Evolutionary conservation across 345 rosid species (phyloP), one percentile per base, ranked within the genome.

Genomic region (Eucalyptus polyanthemos): DNA sequence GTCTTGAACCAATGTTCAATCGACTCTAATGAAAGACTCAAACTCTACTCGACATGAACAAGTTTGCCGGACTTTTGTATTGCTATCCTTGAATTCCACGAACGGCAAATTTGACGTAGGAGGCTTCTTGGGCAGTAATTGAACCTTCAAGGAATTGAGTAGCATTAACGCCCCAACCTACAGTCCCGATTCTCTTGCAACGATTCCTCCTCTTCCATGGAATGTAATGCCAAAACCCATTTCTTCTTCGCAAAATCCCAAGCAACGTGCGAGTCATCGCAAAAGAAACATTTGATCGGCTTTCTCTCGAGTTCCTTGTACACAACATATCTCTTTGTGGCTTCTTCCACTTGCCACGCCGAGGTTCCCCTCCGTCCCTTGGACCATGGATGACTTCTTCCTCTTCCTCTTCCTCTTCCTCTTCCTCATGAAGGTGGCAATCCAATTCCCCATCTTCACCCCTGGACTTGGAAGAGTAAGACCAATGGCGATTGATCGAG

Each of bases 1-100:
- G 1, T 1, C 62, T 24, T 56, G 13, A 56, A 56, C 6, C 29
- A 24, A 56, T 56, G 62, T 56, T 56, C 29, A 0, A 56, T 5
- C 6, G 0, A 56, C 62, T 56, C 29, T 56, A 56, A 6, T 10
- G 0, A 56, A 56, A 56, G 62, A 56, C 6, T 3, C 29, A 56
- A 56, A 56, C 62, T 24, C 13, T 9, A 56, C 6, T 24, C 13
- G 29, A 56, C 62, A 56, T 56, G 29, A 56, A 22, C 62, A 56
- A 56, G 62, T 2, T 56, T 56, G 3, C 62, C 1, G 29, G 62
- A 56, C 62, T 56, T 56, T 0, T 56, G 62, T 5, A 24, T 56
- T 24, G 29, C 62, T 4, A 56, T 22, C 62, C 62, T 56, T 9
- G 62, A 56, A 0, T 56, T 24, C 29, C 62, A 56, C 62, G 62